Base-by-base conservation (phyloP, 345 rosid genomes). In the Hibiscus trionum region DNA sequence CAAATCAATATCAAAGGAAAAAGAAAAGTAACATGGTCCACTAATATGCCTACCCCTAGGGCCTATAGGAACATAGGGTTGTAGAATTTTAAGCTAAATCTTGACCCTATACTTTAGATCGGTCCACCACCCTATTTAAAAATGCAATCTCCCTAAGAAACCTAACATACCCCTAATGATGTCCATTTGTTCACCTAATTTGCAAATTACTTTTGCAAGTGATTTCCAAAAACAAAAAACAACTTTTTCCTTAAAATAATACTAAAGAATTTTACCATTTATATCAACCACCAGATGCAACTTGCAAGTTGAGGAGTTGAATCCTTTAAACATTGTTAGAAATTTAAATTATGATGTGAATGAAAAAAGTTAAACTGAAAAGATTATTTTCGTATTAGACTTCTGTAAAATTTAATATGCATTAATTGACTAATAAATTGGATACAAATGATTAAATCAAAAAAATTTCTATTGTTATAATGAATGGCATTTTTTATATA, bases 91-190 rank as follows among this genome's bases (percentile, higher is more conserved):
- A 3, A 14, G 2, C 67, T 62, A 62, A 62, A 57, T 39, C 47
- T 27, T 60, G 64, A 60, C 64, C 64, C 65, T 61, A 61, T 14
- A 4, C 4, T 21, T 37, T 21, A 64, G 52, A 11, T 1, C 11
- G 17, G 52, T 19, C 53, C 72, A 58, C 59, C 7, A 46, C 57
- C 66, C 29, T 11, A 26, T 26, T 37, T 0, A 26, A 16, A 14
- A 21, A 4, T 64, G 76, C 55, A 55, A 55, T 19, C 64, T 52
- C 37, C 37, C 47, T 19, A 62, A 26, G 56, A 37, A 39, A 65
- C 70, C 71, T 53, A 73, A 16, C 31, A 19, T 0, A 37, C 9
- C 70, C 26, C 70, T 63, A 73, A 29, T 73, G 46, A 26, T 66
- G 55, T 66, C 24, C 21, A 15, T 24, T 24, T 66, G 24, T 55